Percentiles rank a stretch among this genome's conserved stretches.
These are phyloP conservation scores for Pyrus betulifolia DNA, from an alignment of 306 rosid genomes.

Conservation along the genomic window DNA sequence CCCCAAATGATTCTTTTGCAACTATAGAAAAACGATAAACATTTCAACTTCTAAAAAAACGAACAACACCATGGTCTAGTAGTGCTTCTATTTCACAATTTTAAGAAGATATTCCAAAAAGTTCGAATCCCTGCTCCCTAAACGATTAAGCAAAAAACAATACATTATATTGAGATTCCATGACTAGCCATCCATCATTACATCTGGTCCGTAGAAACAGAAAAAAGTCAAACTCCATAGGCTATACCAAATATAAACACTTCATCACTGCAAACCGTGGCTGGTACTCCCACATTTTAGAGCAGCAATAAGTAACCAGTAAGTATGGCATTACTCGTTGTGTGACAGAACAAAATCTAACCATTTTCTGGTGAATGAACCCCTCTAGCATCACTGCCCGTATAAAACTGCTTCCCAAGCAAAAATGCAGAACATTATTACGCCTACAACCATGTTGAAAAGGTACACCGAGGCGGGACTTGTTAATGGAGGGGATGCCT, in stretches of 20 bases:
- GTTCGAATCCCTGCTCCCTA: too few relatives aligned
- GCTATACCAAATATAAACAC: not conserved
- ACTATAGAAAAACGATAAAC: too few relatives aligned
- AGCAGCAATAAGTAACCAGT: not conserved
- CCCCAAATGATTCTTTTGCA: too few relatives aligned
- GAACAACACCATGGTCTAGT: too few relatives aligned
- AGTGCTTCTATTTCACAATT: too few relatives aligned
- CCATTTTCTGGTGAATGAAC: not conserved
- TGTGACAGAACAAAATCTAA: not conserved
- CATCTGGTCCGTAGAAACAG: not conserved
- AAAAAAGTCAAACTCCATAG: not conserved
- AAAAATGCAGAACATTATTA: conserved; percentile 16
- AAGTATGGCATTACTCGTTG: not conserved
- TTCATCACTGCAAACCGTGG: not conserved
- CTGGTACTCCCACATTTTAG: conserved; percentile 8
- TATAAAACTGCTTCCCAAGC: conserved; percentile 19
- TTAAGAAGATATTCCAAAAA: too few relatives aligned
- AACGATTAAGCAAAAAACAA: too few relatives aligned
- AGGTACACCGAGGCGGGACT: conserved; percentile 28
- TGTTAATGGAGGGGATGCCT: conserved; percentile 14
- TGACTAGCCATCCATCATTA: not conserved
- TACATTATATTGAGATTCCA: not conserved
- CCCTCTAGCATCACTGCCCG: conserved; percentile 19
- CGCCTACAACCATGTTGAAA: conserved; percentile 20
- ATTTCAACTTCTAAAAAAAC: too few relatives aligned